phyloP scores from a whole-genome alignment of 2,329 filamentous ascomycete genomes.

The Nannizziopsis barbatae region DNA sequence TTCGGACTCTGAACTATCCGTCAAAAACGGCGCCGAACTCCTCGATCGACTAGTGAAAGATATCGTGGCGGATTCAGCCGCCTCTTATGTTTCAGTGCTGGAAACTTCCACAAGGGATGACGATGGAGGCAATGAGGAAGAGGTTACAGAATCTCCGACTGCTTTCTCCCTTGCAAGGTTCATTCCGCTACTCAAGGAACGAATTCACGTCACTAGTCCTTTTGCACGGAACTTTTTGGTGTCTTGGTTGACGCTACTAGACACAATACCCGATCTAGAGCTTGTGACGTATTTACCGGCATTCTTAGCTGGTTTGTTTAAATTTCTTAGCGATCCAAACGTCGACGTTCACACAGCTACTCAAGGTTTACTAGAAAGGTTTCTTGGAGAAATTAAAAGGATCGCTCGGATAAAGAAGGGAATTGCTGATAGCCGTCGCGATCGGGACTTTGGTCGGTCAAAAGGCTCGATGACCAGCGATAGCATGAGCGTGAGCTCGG shows the following conservation, averaged over 20 bases:
- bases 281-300: constrained; percentile 85
- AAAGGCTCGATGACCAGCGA: constrained; percentile 62
- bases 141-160: constrained; percentile 51
- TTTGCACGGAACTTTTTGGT: constrained; percentile 93
- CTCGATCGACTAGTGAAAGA: constrained; percentile 92
- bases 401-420: constrained; percentile 89
- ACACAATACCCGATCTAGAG: constrained; percentile 93
- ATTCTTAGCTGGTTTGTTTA: constrained; percentile 79
- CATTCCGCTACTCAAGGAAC: constrained; percentile 84
- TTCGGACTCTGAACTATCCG: constrained; percentile 88
- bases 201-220: constrained; percentile 87
- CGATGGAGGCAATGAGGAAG: constrained; percentile 28
- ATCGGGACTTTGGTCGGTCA: constrained; percentile 52
- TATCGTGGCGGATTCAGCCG: constrained; percentile 87
- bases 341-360: constrained; percentile 90
- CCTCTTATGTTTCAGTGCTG: constrained; percentile 84
- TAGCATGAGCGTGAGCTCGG: constrained; percentile 48
- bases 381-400: constrained; percentile 84
- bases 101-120: constrained; percentile 46
- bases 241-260: constrained; percentile 86
- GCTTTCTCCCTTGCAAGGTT: constrained; percentile 87
- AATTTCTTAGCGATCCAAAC: constrained; percentile 84
- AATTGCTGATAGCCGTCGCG: constrained; percentile 71
- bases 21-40: constrained; percentile 95
- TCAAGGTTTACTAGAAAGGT: constrained; percentile 76